Conservation (phyloP, 495 filamentous ascomycete genomes). For the Astrothelium macrocarpum region DNA sequence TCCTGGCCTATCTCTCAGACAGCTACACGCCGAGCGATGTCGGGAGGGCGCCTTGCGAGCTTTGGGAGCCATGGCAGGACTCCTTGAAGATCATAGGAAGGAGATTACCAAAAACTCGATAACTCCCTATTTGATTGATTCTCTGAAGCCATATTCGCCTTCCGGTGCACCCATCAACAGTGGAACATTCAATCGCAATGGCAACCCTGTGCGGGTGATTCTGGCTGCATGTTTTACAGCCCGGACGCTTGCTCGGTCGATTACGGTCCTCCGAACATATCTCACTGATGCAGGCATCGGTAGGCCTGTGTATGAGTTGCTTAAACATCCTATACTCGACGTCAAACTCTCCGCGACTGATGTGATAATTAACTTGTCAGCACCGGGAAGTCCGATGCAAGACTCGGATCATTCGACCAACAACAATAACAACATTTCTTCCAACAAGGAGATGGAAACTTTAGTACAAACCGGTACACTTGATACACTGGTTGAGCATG, state of each 20-base stretch:
- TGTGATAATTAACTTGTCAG: conserved; percentile 69
- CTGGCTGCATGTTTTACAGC: conserved; percentile 76
- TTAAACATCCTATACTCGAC: conserved; percentile 66
- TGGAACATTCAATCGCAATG: conserved; percentile 17
- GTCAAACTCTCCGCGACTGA: conserved; percentile 79
- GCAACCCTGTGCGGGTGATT: conserved; percentile 55
- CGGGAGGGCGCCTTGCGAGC: conserved; percentile 71
- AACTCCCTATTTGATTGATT: conserved; percentile 72
- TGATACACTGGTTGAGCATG: conserved; percentile 71
- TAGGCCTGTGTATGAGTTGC: conserved; percentile 63
- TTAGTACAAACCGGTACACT: conserved; percentile 70
- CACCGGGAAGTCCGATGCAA: conserved; percentile 85
- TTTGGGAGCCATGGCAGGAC: conserved; percentile 64
- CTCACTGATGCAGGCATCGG: conserved; percentile 79
- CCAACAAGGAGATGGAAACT: conserved; percentile 36
- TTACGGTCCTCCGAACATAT: conserved; percentile 72
- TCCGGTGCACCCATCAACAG: background rate
- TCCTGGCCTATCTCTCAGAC: conserved; percentile 50
- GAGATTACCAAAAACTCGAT: conserved; percentile 70
- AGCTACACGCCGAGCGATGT: conserved; percentile 65
- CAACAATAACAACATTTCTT: conserved; percentile 1
- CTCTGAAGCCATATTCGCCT: conserved; percentile 49
- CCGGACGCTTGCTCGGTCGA: conserved; percentile 68
- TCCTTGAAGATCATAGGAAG: conserved; percentile 80
- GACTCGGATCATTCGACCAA: conserved; percentile 44